phyloP scores from a whole-genome alignment of 768 basidiomycete species.

The Coprinopsis marcescibilis region DNA sequence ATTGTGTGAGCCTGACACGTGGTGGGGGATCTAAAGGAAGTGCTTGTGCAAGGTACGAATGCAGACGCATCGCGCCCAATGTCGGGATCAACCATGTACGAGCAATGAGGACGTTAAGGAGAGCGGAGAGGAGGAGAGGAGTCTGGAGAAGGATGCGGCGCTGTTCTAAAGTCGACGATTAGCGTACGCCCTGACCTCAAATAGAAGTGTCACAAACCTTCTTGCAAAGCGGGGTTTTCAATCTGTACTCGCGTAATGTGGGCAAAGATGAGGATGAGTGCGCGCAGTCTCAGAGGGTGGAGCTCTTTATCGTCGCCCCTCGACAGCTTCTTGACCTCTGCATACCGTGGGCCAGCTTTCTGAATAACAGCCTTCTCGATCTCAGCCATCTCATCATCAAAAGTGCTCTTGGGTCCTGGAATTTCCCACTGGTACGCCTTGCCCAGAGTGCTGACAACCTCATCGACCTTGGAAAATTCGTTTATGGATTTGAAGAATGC shows the following conservation, averaged over 20 bases:
- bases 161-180: conserved; percentile 53
- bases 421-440: conserved; percentile 60
- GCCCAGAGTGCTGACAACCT: conserved; percentile 67
- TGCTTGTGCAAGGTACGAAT: conserved; percentile 82
- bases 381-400: conserved; percentile 36
- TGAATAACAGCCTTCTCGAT: conserved; percentile 48
- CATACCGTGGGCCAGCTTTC: conserved; percentile 50
- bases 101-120: conserved; percentile 76
- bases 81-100: conserved; percentile 88
- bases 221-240: conserved; percentile 45
- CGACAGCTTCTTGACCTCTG: conserved; percentile 37
- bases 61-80: conserved; percentile 72
- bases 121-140: conserved; percentile 68
- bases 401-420: conserved; percentile 21
- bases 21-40: conserved; percentile 51
- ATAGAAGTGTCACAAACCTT: conserved; percentile 43
- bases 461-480: conserved; percentile 70
- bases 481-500: conserved; percentile 82
- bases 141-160: conserved; percentile 60
- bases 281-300: conserved; percentile 40
- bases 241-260: conserved; percentile 72
- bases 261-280: conserved; percentile 74
- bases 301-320: conserved; percentile 29
- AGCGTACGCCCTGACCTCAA: conserved; percentile 3
- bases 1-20: conserved; percentile 54